These are phyloP conservation scores for Talaromyces sp. DNA, from an alignment of 2,329 filamentous ascomycete species.

Conservation along the genomic window DNA sequence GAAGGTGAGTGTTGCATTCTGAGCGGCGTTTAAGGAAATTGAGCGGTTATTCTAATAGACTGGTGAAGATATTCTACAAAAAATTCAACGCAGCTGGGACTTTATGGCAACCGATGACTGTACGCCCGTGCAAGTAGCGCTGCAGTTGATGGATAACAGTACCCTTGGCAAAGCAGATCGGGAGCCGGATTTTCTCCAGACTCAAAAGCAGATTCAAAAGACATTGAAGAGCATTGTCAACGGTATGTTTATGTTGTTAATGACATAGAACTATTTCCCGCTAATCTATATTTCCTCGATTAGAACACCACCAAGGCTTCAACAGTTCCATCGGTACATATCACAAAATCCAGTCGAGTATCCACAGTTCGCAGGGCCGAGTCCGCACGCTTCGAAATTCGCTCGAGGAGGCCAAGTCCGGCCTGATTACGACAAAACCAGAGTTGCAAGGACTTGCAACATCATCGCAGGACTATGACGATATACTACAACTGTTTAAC, in stretches of 20 bases:
- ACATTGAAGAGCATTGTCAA: conserved; percentile 94
- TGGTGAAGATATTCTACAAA: conserved; percentile 60
- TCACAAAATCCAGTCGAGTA: conserved; percentile 94
- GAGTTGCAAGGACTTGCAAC: conserved; percentile 86
- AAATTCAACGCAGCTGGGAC: conserved; percentile 85
- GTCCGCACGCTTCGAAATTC: conserved; percentile 79
- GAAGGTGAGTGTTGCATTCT: conserved; percentile 25
- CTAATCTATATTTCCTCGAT: not conserved
- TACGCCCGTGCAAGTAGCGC: conserved; percentile 86
- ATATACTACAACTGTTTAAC: conserved; percentile 74
- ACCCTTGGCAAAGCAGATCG: conserved; percentile 88
- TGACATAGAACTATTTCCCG: not conserved
- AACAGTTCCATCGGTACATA: conserved; percentile 99
- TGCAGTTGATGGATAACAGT: conserved; percentile 89
- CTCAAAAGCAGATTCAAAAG: conserved; percentile 82
- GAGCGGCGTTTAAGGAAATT: not conserved
- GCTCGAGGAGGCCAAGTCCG: conserved; percentile 72
- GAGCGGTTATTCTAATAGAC: too few species aligned
- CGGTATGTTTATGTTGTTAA: conserved; percentile 31
- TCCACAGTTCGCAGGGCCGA: conserved; percentile 79
- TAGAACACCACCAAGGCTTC: conserved; percentile 96
- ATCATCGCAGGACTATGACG: conserved; percentile 84
- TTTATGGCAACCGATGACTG: conserved; percentile 86
- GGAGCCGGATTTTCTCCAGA: conserved; percentile 76
- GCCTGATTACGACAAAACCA: conserved; percentile 77